Conservation (phyloP, 768 basidiomycete species). For the Hemileccinum impolitum region DNA sequence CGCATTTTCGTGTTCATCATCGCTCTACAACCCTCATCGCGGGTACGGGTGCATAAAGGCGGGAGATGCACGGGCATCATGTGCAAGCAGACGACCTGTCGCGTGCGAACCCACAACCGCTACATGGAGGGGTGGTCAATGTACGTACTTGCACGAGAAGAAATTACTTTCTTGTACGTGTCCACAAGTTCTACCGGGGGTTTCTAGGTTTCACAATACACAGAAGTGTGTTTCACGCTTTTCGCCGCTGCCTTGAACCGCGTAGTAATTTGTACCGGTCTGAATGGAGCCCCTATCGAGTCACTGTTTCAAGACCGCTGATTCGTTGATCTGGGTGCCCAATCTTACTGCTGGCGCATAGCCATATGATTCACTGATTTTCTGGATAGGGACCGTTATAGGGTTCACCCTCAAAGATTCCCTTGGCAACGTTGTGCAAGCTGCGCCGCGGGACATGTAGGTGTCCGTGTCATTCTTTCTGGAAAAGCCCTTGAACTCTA, state of each 20-base stretch:
- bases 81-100: too few species aligned
- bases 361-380: not conserved
- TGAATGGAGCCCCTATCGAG: not conserved
- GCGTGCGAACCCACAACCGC: too few species aligned
- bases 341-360: not conserved
- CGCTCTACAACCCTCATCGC: too few species aligned
- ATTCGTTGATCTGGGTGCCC: too few species aligned
- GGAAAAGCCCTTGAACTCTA: not conserved
- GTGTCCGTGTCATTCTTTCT: not conserved
- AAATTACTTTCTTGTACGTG: too few species aligned
- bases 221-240: not conserved
- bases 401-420: slow-evolving; percentile 54
- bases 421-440: slow-evolving; percentile 43
- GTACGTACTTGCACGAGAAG: too few species aligned
- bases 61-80: too few species aligned
- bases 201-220: not conserved
- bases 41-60: too few species aligned
- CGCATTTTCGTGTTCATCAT: too few species aligned
- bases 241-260: too few species aligned
- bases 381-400: slow-evolving; percentile 40
- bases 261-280: not conserved
- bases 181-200: too few species aligned
- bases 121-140: too few species aligned
- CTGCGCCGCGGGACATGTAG: slow-evolving; percentile 40
- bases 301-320: not conserved